Evolutionary conservation across 345 rosid species (phyloP), one percentile per base, ranked within the genome.

Genomic region (Draba incana): DNA sequence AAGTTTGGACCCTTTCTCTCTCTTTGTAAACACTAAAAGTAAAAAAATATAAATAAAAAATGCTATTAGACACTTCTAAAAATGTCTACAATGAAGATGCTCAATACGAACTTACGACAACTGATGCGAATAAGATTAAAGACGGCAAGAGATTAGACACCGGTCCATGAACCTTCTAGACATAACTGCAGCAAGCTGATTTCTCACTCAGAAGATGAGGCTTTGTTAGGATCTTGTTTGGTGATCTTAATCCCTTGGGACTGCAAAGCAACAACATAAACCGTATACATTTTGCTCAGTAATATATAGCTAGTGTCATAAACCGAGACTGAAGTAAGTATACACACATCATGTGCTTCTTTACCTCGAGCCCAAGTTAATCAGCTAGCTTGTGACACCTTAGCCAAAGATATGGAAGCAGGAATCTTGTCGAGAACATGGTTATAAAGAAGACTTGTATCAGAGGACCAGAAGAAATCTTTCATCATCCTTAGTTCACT

Each of bases 241-340:
- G 79, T 87, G 72, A 87, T 83, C 79, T 80, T 87, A 76, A 87
- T 77, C 27, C 87, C 82, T 68, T 80, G 86, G n/a, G 89, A 80
- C 87, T 80, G 85, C 64, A 78, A 54, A 59, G 11, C 49, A 49
- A 20, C 20, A 20, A 54, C 3, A 47, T 23, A 35, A 0, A 48
- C 23, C 25, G 33, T 1, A 41, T 54, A 48, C 39, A 43, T 24
- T 43, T 61, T 16, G 49, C 56, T 52, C 24, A 58, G 59, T 5
- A 20, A 58, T 20, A 3, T 37, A 25, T 58, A 65, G 47, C 25
- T 42, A 43, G 9, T 51, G 43, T 43, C 60, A 66, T 66, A 66
- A 41, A 11, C 27, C 38, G 14, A 65, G 67, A 47, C 23, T 14
- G 3, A 8, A 65, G 37, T 23, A 16, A 39, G 44, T 16, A 35